Percentiles rank a stretch among this genome's conserved stretches.
These are phyloP conservation scores for Lipomyces chichibuensis DNA, from an alignment of 805 yeast species.

Conservation along the genomic window DNA sequence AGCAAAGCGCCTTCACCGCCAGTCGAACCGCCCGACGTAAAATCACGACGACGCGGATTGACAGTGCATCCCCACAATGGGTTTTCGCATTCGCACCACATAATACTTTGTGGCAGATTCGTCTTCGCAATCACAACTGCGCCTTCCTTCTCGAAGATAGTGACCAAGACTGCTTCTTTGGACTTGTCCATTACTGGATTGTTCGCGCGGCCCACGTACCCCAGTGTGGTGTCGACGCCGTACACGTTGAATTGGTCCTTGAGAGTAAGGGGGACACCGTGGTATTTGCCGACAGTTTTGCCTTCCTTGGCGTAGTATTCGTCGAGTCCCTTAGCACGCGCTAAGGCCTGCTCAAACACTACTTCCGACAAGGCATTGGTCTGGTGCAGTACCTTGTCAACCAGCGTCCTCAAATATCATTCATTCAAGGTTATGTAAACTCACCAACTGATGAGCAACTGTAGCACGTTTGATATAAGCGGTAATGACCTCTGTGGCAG, in stretches of 20 bases:
- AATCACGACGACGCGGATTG: constrained; percentile 51
- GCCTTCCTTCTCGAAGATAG: constrained; percentile 54
- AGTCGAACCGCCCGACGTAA: constrained; percentile 58
- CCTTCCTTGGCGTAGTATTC: constrained; percentile 52
- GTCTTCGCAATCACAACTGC: constrained; percentile 68
- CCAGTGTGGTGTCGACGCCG: constrained; percentile 57
- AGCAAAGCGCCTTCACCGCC: constrained; percentile 62
- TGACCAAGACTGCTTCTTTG: constrained; percentile 54
- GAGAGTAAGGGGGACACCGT: constrained; percentile 68
- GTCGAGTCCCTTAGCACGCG: constrained; percentile 59
- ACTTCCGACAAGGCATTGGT: constrained; percentile 45
- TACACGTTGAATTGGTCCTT: constrained; percentile 65
- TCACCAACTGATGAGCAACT: constrained; percentile 34
- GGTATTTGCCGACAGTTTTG: constrained; percentile 63
- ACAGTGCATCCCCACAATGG: constrained; percentile 52
- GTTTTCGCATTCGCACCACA: constrained; percentile 53
- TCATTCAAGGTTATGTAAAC: neutral
- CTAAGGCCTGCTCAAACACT: constrained; percentile 62
- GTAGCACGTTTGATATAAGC: constrained; percentile 46
- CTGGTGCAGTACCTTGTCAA: constrained; percentile 5
- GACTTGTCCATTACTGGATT: constrained; percentile 49
- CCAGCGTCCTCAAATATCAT: neutral
- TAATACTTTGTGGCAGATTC: constrained; percentile 56
- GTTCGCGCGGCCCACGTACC: constrained; percentile 36
- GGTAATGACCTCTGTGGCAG: constrained; percentile 51